Evolutionary conservation across 352 stramenopile species (phyloP).

Genomic region (Aphanomyces invadans): DNA sequence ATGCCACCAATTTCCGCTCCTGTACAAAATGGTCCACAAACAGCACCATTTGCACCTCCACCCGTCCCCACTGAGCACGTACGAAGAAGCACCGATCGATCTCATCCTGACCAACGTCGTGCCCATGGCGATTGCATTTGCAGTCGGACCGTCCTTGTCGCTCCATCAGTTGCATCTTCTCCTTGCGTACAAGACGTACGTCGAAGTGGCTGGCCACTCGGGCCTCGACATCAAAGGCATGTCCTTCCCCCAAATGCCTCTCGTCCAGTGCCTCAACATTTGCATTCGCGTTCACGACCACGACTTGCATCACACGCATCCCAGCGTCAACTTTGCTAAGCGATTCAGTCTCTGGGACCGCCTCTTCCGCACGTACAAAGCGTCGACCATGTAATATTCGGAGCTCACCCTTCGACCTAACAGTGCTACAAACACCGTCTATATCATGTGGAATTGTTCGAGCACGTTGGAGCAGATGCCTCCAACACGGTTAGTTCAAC

Average conservation of each 20-base stretch:
- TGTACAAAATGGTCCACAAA: slow-evolving; percentile 80
- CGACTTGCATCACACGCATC: slow-evolving; percentile 79
- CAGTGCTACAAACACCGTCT: neutral
- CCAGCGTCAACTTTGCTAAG: slow-evolving; percentile 82
- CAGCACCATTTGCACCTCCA: slow-evolving; percentile 71
- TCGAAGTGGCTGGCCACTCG: slow-evolving; percentile 78
- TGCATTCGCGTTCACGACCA: slow-evolving; percentile 72
- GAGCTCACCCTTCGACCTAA: neutral
- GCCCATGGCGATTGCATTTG: slow-evolving; percentile 49
- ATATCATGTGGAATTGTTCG: neutral
- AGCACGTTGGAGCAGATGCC: too few relatives aligned
- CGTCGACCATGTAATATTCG: neutral
- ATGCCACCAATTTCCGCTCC: slow-evolving; percentile 53
- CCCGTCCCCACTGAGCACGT: slow-evolving; percentile 70
- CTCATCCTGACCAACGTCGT: slow-evolving; percentile 69
- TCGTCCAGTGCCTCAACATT: slow-evolving; percentile 46
- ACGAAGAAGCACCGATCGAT: slow-evolving; percentile 73
- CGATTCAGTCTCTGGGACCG: slow-evolving; percentile 84
- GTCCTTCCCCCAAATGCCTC: slow-evolving; percentile 78
- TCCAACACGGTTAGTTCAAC: too few relatives aligned
- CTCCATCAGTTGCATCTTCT: slow-evolving; percentile 60
- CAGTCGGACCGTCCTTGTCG: slow-evolving; percentile 41
- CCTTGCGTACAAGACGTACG: slow-evolving; percentile 85
- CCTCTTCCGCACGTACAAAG: slow-evolving; percentile 65
- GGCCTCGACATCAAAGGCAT: slow-evolving; percentile 77